Conservation (phyloP, 164 flowering plant species). For the Tinospora cordifolia region DNA sequence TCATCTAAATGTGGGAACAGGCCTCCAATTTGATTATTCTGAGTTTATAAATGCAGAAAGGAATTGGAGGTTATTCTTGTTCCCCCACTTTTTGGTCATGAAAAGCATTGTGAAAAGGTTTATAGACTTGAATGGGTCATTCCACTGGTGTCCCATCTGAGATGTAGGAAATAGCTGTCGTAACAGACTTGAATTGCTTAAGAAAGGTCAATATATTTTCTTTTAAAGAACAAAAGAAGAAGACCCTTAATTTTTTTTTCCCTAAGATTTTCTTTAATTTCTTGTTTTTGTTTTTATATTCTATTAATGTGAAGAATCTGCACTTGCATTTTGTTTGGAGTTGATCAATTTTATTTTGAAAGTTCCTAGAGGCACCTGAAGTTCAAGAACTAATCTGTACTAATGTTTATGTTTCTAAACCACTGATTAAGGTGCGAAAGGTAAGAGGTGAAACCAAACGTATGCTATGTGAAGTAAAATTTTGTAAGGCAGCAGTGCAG, state of each 20-base stretch:
- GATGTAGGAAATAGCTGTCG: background rate
- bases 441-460: too few species aligned
- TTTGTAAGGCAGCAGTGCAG: too few species aligned
- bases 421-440: too few species aligned
- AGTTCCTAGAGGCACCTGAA: too few species aligned
- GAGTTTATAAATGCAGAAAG: constrained; percentile 5
- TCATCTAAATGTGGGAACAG: constrained; percentile 18
- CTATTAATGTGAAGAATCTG: background rate
- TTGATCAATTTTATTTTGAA: background rate
- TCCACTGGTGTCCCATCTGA: constrained; percentile 4
- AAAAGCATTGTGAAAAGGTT: background rate
- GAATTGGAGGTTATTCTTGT: constrained; percentile 24
- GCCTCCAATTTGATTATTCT: constrained; percentile 22
- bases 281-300: background rate
- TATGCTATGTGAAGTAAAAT: too few species aligned
- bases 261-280: background rate
- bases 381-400: too few species aligned
- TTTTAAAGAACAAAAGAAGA: background rate
- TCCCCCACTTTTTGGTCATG: constrained; percentile 22
- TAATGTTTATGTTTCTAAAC: too few species aligned
- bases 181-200: constrained; percentile 4
- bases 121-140: background rate
- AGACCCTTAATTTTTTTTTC: background rate
- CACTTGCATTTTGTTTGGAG: background rate
- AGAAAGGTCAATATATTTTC: background rate